Evolutionary conservation across 2,329 filamentous ascomycete species (phyloP).

Genomic region (Aspergillus sojae): DNA sequence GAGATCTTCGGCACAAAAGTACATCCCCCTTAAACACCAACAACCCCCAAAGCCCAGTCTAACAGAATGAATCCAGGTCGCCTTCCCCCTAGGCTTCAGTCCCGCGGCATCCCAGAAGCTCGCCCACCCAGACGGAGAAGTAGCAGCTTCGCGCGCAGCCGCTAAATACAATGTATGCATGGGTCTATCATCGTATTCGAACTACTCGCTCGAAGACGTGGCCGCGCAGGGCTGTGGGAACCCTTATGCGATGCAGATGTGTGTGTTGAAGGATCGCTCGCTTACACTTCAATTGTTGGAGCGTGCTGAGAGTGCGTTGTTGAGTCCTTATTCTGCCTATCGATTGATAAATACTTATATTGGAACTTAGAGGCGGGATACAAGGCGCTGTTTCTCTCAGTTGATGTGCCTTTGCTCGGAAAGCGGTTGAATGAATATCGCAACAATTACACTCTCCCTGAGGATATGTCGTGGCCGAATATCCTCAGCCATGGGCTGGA

Average conservation of each 20-base stretch:
- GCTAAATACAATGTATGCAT: constrained; percentile 48
- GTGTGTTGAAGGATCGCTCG: constrained; percentile 53
- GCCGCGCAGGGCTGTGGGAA: constrained; percentile 43
- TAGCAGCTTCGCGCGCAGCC: constrained; percentile 53
- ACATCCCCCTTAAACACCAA: neutral
- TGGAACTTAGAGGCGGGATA: constrained; percentile 47
- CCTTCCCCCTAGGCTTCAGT: constrained; percentile 57
- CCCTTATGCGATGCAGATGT: constrained; percentile 59
- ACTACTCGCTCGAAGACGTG: constrained; percentile 51
- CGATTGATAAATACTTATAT: neutral
- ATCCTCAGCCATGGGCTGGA: constrained; percentile 35
- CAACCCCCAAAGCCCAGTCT: neutral
- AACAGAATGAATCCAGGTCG: constrained; percentile 27
- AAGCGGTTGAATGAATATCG: constrained; percentile 57
- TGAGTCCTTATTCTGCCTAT: neutral
- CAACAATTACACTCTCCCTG: constrained; percentile 54
- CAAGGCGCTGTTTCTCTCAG: constrained; percentile 58
- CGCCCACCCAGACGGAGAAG: constrained; percentile 56
- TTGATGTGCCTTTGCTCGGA: constrained; percentile 58
- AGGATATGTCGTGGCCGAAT: constrained; percentile 49
- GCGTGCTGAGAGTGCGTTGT: constrained; percentile 46
- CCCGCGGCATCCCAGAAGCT: constrained; percentile 58
- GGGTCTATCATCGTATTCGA: constrained; percentile 54
- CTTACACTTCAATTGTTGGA: constrained; percentile 46
- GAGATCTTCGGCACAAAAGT: constrained; percentile 48